Percentiles rank a stretch among this genome's conserved stretches.
phyloP scores from a whole-genome alignment of 352 stramenopile species.

The Elongisporangium anandrum region DNA sequence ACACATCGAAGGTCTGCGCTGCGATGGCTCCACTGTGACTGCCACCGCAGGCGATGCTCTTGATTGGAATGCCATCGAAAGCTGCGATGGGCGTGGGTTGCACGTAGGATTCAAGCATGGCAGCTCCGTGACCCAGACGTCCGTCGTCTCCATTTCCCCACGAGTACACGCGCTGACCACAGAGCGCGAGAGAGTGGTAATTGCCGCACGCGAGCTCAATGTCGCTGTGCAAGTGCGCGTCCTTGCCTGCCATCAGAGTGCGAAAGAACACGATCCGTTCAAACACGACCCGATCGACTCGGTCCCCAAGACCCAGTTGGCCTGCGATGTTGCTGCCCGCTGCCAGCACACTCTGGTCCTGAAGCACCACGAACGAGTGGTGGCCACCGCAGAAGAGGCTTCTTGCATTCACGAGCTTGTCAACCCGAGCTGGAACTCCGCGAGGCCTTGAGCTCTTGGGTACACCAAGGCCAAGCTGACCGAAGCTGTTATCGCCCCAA shows the following conservation, averaged over 20 bases:
- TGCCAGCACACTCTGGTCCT: conserved; percentile 48
- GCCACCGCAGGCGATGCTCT: conserved; percentile 43
- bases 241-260: conserved; percentile 9
- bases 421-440: conserved; percentile 34
- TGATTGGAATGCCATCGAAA: conserved; percentile 27
- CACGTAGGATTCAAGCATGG: conserved; percentile 26
- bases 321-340: conserved; percentile 59
- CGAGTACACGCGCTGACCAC: conserved; percentile 33
- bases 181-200: conserved; percentile 60
- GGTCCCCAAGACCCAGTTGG: conserved; percentile 56
- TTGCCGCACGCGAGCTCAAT: conserved; percentile 42
- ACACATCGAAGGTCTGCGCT: conserved; percentile 32
- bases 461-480: conserved; percentile 45
- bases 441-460: conserved; percentile 19
- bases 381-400: conserved; percentile 41
- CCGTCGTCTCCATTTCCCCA: conserved; percentile 70
- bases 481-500: conserved; percentile 64
- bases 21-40: conserved; percentile 53
- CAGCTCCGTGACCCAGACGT: conserved; percentile 42
- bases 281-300: conserved; percentile 35
- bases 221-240: conserved; percentile 9
- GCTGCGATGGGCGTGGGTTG: conserved; percentile 31
- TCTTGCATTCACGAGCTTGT: conserved; percentile 43
- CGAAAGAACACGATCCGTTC: conserved; percentile 51
- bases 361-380: conserved; percentile 60